Evolutionary conservation across 768 basidiomycete species (phyloP), one percentile per base, ranked within the genome.

Genomic region (Clavaria fumosa): DNA sequence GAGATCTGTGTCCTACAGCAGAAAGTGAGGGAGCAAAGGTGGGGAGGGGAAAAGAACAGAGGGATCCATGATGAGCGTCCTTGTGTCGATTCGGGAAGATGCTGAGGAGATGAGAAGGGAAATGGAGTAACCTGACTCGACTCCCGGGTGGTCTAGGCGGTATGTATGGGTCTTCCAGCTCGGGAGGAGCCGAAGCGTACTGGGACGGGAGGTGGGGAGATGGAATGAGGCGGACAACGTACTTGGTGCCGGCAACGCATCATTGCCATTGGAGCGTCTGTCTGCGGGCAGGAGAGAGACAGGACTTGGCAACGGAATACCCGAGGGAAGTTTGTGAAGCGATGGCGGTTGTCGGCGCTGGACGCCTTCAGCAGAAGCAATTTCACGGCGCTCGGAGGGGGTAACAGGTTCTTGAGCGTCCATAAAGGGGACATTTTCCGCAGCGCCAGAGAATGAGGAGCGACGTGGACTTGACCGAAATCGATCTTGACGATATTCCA

Each of bases 191-290:
- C 33, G 39, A 42, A 42, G 37, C 33, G 38, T 50, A 22, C 44
- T 53, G 48, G 47, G 50, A 53, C 55, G 50, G 61, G 50, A 56
- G 54, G 55, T 48, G 58, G 56, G 53, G 43, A 50, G 47, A 44
- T 43, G 39, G 53, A 47, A 65, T 56, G 65, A 70, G 63, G 69
- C 66, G 61, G 67, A 71, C 59, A 72, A 74, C 70, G 72, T 74
- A 74, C 72, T 72, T 55, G 63, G 53, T 60, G 63, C 46, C 48
- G 40, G 31, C 24, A 35, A 35, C 40, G 17, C 18, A 35, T 23
- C 35, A 37, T 35, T 27, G 35, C 43, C 45, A 38, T 43, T 37
- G 31, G 31, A 20, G 40, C 52, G 54, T 57, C 55, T 55, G 50
- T 55, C 21, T 52, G 50, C 50, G 42, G 47, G 51, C 44, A 56